These are phyloP conservation scores for Mallotus japonicus DNA, from an alignment of 441 rosid species.

Conservation along the genomic window DNA sequence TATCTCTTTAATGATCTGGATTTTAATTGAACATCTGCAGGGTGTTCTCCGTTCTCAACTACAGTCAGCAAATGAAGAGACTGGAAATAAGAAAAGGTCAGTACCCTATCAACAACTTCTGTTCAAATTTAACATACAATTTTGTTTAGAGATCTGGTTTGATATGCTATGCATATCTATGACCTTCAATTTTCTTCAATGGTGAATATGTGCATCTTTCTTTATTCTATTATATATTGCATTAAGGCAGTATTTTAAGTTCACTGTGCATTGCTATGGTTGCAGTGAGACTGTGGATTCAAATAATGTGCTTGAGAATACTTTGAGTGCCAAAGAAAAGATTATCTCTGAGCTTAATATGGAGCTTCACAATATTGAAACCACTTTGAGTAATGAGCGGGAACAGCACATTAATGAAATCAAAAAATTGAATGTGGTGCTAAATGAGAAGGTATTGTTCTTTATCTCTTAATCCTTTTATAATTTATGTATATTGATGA, in stretches of 20 bases:
- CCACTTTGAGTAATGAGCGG: slow-evolving; percentile 73
- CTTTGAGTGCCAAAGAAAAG: slow-evolving; percentile 90
- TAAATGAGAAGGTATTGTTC: slow-evolving; percentile 69
- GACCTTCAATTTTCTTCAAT: not conserved
- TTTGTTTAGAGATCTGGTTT: not conserved
- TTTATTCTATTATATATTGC: slow-evolving; percentile 15
- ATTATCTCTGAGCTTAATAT: slow-evolving; percentile 87
- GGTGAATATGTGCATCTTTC: not conserved
- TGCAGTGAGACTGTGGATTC: slow-evolving; percentile 79
- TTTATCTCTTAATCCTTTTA: not conserved
- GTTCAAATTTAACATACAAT: not conserved
- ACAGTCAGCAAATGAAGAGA: slow-evolving; percentile 85
- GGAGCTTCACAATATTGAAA: slow-evolving; percentile 92
- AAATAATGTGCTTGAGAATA: slow-evolving; percentile 79
- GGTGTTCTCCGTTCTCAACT: slow-evolving; percentile 84
- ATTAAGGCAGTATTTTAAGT: slow-evolving; percentile 15
- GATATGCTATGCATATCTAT: slow-evolving; percentile 4
- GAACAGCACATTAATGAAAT: slow-evolving; percentile 80
- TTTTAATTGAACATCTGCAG: slow-evolving; percentile 42
- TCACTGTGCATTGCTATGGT: slow-evolving; percentile 25
- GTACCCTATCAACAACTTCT: not conserved
- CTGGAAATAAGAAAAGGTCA: slow-evolving; percentile 72
- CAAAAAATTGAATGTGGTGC: slow-evolving; percentile 66
- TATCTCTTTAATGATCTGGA: slow-evolving; percentile 15
- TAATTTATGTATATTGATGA: not conserved